Evolutionary conservation across 768 basidiomycete genomes (phyloP), one percentile per base, ranked within the genome.

Genomic region (Agrocybe chaxingu): DNA sequence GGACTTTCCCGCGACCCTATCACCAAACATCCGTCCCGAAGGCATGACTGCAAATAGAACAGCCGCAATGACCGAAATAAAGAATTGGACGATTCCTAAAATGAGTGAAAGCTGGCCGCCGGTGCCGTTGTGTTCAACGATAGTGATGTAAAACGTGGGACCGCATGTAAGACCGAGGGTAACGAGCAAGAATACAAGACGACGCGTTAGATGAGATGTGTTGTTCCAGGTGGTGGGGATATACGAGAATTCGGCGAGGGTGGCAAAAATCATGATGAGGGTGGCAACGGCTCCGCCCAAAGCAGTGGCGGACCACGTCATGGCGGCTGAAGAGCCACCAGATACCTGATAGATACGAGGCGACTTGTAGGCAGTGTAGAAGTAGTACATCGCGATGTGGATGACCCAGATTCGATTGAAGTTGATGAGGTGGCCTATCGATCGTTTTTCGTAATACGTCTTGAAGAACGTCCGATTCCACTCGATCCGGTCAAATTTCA

Each of bases 371-470:
- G 96, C 78, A 13, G 95, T 98, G 74, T 97, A 98, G 72, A 86
- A 98, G 81, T 88, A 98, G 77, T 87, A 98, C 65, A 98, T 70
- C 31, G 95, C 82, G 51, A 99, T 76, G 71, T 98, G 97, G 55
- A 96, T 88, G 68, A 98, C 93, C 95, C 97, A 99, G 59, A 99
- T 92, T 42, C 96, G 91, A 74, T 98, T 98, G 77, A 99, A 99
- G 78, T 99, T 98, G 80, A 99, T 95, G 51, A 98, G 79, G 68
- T 99, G 97, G 36, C 93, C 89, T 68, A 96, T 92, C 0, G 95
- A 95, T 30, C 97, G 92, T 63, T 94, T 93, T 69, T 99, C 97
- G 56, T 87, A 93, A 70, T 98, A 99, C 0, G 96, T 98, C 76
- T 99, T 98, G 89, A 94, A 97, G 71, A 98, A 98, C 3, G 86